These are phyloP conservation scores for Solanum hybrid DNA, from an alignment of 305 asterid species.

Conservation along the genomic window DNA sequence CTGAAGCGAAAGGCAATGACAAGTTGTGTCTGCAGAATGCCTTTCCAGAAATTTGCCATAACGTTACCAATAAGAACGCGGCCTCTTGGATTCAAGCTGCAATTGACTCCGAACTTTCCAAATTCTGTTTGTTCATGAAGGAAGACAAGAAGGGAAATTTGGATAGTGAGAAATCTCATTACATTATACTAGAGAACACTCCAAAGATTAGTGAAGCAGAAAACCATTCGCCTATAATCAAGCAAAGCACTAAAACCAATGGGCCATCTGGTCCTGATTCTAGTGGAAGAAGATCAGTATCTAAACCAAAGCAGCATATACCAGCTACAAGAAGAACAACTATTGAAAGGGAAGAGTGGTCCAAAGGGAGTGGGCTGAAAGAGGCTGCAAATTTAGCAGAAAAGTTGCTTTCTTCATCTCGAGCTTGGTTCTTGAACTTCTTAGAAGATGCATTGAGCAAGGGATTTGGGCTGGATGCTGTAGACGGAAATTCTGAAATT, in stretches of 20 bases:
- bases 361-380: slow-evolving; percentile 37
- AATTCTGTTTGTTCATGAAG: slow-evolving; percentile 46
- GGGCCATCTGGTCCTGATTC: slow-evolving; percentile 13
- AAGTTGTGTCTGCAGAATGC: slow-evolving; percentile 1
- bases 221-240: slow-evolving; percentile 18
- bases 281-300: slow-evolving; percentile 11
- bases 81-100: slow-evolving; percentile 87
- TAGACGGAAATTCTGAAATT: slow-evolving; percentile 30
- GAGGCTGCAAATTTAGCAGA: slow-evolving; percentile 48
- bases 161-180: slow-evolving; percentile 29
- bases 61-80: slow-evolving; percentile 32
- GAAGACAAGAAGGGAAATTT: slow-evolving; percentile 28
- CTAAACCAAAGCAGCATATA: slow-evolving; percentile 17
- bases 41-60: slow-evolving; percentile 11
- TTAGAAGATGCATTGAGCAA: slow-evolving; percentile 45
- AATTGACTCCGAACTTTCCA: slow-evolving; percentile 54
- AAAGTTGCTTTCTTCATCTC: slow-evolving; percentile 41
- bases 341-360: slow-evolving; percentile 19
- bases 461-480: slow-evolving; percentile 26
- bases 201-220: slow-evolving; percentile 23
- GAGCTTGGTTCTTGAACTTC: slow-evolving; percentile 69
- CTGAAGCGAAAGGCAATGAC: slow-evolving; percentile 17
- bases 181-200: slow-evolving; percentile 34
- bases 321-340: slow-evolving; percentile 19
- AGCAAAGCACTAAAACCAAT: slow-evolving; percentile 20